Evolutionary conservation across 495 filamentous ascomycete species (phyloP).

Genomic region (Aspergillus taichungensis): DNA sequence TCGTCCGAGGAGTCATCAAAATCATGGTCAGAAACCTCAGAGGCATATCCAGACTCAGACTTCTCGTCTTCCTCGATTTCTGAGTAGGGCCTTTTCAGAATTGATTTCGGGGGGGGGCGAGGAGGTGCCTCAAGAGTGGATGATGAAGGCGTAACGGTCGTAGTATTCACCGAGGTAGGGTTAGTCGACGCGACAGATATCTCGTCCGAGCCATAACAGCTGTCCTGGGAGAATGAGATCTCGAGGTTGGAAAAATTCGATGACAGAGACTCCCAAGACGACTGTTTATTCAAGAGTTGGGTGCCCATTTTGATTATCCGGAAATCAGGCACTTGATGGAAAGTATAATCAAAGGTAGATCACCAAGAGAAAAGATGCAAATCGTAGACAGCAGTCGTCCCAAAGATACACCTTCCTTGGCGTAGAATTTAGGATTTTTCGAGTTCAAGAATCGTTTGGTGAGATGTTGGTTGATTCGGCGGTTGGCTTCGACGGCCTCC

Average conservation of each 20-base stretch:
- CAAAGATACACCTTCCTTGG: background rate
- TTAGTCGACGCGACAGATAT: constrained; percentile 29
- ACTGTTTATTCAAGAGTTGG: constrained; percentile 20
- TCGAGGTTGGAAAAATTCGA: constrained; percentile 32
- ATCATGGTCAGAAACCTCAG: constrained; percentile 29
- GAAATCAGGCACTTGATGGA: background rate
- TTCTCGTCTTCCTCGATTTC: constrained; percentile 20
- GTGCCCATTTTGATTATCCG: constrained; percentile 17
- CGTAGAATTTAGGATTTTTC: background rate
- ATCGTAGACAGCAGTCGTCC: background rate
- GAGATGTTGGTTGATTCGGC: background rate
- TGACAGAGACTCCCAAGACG: constrained; percentile 35
- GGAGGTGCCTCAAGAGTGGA: constrained; percentile 13
- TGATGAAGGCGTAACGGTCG: constrained; percentile 13
- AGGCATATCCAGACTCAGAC: constrained; percentile 37
- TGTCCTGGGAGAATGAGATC: constrained; percentile 38
- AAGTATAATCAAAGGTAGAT: background rate
- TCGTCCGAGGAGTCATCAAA: constrained; percentile 25
- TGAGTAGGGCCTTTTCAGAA: constrained; percentile 30
- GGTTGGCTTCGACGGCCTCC: constrained; percentile 31
- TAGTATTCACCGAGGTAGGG: constrained; percentile 14
- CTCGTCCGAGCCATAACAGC: constrained; percentile 40
- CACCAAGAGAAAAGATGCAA: background rate
- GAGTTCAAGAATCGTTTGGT: constrained; percentile 6
- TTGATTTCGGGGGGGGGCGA: constrained; percentile 29